phyloP scores from a whole-genome alignment of 2,329 filamentous ascomycete species.

The Kalaharituber pfeilii region DNA sequence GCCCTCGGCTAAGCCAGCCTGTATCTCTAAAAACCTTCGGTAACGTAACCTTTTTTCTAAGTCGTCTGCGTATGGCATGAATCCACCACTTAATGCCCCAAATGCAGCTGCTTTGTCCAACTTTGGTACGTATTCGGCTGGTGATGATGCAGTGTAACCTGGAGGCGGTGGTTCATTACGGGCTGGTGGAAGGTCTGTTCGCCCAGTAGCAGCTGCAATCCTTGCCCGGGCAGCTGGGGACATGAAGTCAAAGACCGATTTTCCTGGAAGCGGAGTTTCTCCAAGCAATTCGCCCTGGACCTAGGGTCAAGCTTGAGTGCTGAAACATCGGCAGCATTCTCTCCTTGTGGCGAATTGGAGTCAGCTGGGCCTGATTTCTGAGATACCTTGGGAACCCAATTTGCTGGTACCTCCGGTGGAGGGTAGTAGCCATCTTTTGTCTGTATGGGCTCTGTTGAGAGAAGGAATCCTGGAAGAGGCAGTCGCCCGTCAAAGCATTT shows the following conservation, averaged over 20 bases:
- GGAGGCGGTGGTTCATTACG: slow-evolving; percentile 52
- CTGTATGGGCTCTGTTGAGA: slow-evolving; percentile 37
- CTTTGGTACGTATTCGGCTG: slow-evolving; percentile 29
- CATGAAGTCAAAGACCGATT: slow-evolving; percentile 91
- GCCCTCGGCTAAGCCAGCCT: slow-evolving; percentile 43
- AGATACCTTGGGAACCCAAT: slow-evolving; percentile 37
- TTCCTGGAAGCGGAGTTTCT: slow-evolving; percentile 64
- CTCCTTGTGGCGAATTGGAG: neutral
- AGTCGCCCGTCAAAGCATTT: slow-evolving; percentile 71
- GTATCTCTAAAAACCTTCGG: slow-evolving; percentile 59
- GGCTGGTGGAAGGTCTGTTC: slow-evolving; percentile 56
- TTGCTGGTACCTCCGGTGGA: slow-evolving; percentile 50
- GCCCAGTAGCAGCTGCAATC: slow-evolving; percentile 59
- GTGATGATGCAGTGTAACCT: slow-evolving; percentile 39
- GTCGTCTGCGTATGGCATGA: slow-evolving; percentile 73
- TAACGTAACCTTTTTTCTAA: slow-evolving; percentile 66
- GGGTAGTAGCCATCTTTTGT: slow-evolving; percentile 34
- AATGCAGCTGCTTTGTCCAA: slow-evolving; percentile 30
- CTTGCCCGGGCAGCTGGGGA: slow-evolving; percentile 59
- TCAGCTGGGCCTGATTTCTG: too few species aligned
- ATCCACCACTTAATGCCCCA: slow-evolving; percentile 38
- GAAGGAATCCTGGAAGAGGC: slow-evolving; percentile 62
- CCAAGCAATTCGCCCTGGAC: slow-evolving; percentile 59
- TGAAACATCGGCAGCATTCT: neutral
- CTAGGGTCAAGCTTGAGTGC: slow-evolving; percentile 47